Evolutionary conservation across 805 yeast species (phyloP).

Genomic region (Cyberlindnera bimundalis): DNA sequence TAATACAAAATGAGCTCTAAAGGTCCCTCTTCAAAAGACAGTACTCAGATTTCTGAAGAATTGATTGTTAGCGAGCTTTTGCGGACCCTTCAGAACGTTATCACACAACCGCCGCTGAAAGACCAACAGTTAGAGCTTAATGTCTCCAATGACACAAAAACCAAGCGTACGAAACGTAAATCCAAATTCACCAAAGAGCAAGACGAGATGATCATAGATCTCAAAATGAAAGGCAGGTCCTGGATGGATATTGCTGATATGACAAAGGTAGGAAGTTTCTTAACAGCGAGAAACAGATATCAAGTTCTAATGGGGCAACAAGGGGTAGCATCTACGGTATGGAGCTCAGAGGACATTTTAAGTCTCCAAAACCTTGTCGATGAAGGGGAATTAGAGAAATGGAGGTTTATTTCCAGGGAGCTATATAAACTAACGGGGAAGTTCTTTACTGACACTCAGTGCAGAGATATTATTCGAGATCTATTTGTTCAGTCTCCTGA

Average conservation of each 20-base stretch:
- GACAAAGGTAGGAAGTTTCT: conserved; percentile 58
- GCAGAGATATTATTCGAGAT: conserved; percentile 50
- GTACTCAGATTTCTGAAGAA: background rate
- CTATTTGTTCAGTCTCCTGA: conserved; percentile 55
- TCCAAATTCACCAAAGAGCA: conserved; percentile 71
- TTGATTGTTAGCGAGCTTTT: conserved; percentile 6
- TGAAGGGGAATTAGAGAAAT: conserved; percentile 67
- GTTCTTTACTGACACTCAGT: conserved; percentile 46
- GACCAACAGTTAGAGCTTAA: conserved; percentile 34
- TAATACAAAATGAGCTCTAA: too few relatives aligned
- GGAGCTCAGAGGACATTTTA: conserved; percentile 55
- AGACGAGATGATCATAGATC: conserved; percentile 57
- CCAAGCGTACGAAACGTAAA: conserved; percentile 53
- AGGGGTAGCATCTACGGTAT: conserved; percentile 65
- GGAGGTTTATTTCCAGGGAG: conserved; percentile 63
- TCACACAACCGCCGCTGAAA: conserved; percentile 21
- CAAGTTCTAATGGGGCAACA: conserved; percentile 83
- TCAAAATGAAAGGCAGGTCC: conserved; percentile 59
- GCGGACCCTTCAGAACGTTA: conserved; percentile 11
- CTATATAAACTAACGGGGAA: conserved; percentile 50
- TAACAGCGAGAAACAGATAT: conserved; percentile 75
- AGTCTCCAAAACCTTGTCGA: conserved; percentile 54
- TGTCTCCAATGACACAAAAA: conserved; percentile 37
- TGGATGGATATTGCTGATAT: conserved; percentile 74
- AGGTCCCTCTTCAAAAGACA: too few relatives aligned